Evolutionary conservation across 148 eudicot genomes (phyloP).

Genomic region (Chenopodium suecicum): DNA sequence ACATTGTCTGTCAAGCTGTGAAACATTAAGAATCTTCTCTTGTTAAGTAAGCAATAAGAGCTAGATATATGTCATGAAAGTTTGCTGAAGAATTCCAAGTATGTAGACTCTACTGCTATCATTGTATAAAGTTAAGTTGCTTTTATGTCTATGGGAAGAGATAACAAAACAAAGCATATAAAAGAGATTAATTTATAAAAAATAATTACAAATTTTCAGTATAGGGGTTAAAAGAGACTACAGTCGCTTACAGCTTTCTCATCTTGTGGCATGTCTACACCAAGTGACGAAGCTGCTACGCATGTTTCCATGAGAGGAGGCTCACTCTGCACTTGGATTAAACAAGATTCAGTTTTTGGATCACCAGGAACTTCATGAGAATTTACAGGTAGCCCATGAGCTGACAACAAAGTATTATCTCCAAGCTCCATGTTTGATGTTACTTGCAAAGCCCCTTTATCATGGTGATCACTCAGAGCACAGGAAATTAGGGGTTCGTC

Average conservation of each 20-base stretch:
- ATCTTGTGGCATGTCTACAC: constrained; percentile 26
- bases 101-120: neutral
- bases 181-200: neutral
- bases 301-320: constrained; percentile 25
- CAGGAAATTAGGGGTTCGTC: constrained; percentile 15
- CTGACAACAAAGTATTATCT: constrained; percentile 21
- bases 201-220: neutral
- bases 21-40: constrained; percentile 31
- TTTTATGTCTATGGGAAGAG: neutral
- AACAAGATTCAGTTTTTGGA: constrained; percentile 23
- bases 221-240: neutral
- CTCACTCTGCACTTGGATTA: constrained; percentile 25
- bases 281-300: constrained; percentile 21
- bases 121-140: neutral
- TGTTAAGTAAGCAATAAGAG: neutral
- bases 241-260: constrained; percentile 48
- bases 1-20: constrained; percentile 53
- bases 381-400: constrained; percentile 22
- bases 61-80: neutral
- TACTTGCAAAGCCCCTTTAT: constrained; percentile 21
- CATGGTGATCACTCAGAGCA: constrained; percentile 26
- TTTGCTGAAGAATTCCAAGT: neutral
- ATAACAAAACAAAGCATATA: constrained; percentile 1
- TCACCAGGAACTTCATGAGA: constrained; percentile 33
- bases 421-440: constrained; percentile 29